These are phyloP conservation scores for Apostasia shenzhenica DNA, from an alignment of 106 monocot species.

Conservation along the genomic window DNA sequence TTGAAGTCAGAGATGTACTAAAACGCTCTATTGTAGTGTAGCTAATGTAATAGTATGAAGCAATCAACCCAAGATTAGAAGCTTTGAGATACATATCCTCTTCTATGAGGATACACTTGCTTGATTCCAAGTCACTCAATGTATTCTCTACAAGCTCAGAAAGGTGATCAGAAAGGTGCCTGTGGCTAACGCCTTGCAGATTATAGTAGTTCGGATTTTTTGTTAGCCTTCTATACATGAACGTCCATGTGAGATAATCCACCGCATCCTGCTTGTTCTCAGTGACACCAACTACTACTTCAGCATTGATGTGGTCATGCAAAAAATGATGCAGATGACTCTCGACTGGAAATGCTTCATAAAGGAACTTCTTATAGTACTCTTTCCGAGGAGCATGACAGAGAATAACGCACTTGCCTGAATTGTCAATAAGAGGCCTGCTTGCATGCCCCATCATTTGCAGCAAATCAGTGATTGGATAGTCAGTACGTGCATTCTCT, in stretches of 20 bases:
- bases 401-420: slow-evolving; percentile 91
- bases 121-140: slow-evolving; percentile 74
- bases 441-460: slow-evolving; percentile 99
- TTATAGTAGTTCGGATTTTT: slow-evolving; percentile 97
- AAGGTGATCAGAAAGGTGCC: slow-evolving; percentile 94
- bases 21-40: slow-evolving; percentile 93
- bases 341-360: slow-evolving; percentile 98
- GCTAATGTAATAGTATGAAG: slow-evolving; percentile 93
- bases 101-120: slow-evolving; percentile 82
- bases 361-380: slow-evolving; percentile 96
- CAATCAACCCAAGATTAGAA: slow-evolving; percentile 83
- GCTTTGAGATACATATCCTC: slow-evolving; percentile 95
- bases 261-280: slow-evolving; percentile 99
- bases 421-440: slow-evolving; percentile 81
- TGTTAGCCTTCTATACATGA: slow-evolving; percentile 88
- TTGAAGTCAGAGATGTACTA: slow-evolving; percentile 65
- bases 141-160: slow-evolving; percentile 79
- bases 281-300: slow-evolving; percentile 71
- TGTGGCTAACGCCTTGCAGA: slow-evolving; percentile 93
- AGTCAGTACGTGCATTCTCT: slow-evolving; percentile 91
- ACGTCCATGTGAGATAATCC: slow-evolving; percentile 98
- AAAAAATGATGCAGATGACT: slow-evolving; percentile 89
- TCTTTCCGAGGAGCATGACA: slow-evolving; percentile 95
- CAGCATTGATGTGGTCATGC: slow-evolving; percentile 94
- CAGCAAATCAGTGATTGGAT: slow-evolving; percentile 90